Conservation (phyloP, 106 monocot species). For the Dendrobium chrysotoxum region DNA sequence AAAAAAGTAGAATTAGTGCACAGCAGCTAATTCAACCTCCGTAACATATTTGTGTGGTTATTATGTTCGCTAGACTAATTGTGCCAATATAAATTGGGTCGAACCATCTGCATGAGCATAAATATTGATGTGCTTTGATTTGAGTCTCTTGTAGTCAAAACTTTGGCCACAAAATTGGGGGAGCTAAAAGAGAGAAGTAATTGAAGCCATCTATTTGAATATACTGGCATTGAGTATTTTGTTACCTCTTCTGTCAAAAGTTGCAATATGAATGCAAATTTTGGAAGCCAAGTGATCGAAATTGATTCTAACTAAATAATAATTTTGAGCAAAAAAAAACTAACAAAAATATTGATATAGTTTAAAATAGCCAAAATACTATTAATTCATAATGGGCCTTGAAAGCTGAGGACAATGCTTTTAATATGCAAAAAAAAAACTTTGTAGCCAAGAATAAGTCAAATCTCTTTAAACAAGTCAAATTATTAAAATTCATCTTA, state of each 20-base stretch:
- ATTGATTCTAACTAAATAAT: neutral
- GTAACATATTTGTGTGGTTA: neutral
- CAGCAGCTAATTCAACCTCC: conserved; percentile 4
- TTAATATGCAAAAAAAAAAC: neutral
- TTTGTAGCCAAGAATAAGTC: neutral
- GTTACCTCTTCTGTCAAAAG: neutral
- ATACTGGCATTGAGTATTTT: neutral
- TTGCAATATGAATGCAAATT: no score
- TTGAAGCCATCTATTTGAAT: neutral
- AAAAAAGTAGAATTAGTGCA: conserved; percentile 9
- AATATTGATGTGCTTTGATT: neutral
- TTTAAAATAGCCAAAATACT: neutral
- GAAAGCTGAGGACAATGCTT: neutral
- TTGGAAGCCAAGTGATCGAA: no score
- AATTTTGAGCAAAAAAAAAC: neutral
- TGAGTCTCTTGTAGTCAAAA: neutral
- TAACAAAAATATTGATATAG: neutral
- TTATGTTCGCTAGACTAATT: neutral
- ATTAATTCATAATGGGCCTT: neutral
- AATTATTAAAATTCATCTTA: conserved; percentile 2
- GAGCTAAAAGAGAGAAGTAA: neutral
- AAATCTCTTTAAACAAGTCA: neutral
- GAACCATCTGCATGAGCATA: neutral
- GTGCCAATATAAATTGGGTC: neutral
- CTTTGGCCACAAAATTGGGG: neutral